A percentile compares a stretch with the other conserved stretches of the same genome.
Conservation (phyloP, 768 basidiomycete genomes). For the Boletus rufocinnamomeus region DNA sequence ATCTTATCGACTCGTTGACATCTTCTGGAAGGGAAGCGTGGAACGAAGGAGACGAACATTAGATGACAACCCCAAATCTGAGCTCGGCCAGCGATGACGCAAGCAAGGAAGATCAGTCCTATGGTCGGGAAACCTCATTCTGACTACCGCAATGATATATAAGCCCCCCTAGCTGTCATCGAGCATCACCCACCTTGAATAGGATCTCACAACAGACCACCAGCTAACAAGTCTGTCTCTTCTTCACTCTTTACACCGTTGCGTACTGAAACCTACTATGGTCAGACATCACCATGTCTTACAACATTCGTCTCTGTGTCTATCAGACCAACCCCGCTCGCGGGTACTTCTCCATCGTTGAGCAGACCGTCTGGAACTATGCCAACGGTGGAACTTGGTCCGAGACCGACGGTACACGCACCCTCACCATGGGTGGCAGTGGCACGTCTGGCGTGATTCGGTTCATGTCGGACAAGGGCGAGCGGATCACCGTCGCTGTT, state of each 20-base stretch:
- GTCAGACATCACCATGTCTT: slow-evolving; percentile 10
- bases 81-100: no score
- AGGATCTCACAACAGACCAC: no score
- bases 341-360: slow-evolving; percentile 3
- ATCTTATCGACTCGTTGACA: background rate
- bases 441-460: slow-evolving; percentile 43
- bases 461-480: slow-evolving; percentile 32
- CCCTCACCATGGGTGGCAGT: slow-evolving; percentile 40
- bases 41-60: no score
- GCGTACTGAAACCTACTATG: background rate
- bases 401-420: slow-evolving; percentile 17
- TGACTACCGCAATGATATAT: no score
- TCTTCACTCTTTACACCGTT: background rate
- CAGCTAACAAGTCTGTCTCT: slow-evolving; percentile 4
- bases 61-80: no score
- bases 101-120: no score
- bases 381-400: slow-evolving; percentile 34
- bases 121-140: no score
- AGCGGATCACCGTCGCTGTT: slow-evolving; percentile 36
- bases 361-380: slow-evolving; percentile 9
- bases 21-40: no score
- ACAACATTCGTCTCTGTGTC: background rate
- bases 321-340: slow-evolving; percentile 9
- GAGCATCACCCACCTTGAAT: no score
- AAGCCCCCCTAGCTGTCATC: no score